These are phyloP conservation scores for Geotrichum phurueaensis DNA, from an alignment of 1,139 yeast species.

Conservation along the genomic window DNA sequence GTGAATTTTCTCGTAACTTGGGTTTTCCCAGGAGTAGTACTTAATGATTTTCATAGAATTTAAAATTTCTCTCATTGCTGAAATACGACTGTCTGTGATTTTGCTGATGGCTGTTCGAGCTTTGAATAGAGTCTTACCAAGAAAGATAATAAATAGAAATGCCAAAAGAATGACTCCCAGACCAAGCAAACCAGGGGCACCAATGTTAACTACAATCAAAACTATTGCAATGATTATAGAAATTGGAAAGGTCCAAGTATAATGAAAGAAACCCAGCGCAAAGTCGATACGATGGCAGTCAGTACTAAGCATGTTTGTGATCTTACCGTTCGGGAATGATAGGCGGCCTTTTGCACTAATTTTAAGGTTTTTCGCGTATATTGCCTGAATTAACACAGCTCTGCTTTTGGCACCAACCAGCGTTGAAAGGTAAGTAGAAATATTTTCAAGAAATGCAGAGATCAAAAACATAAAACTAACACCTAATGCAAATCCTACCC, in stretches of 20 bases:
- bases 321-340: conserved; percentile 56
- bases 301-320: conserved; percentile 70
- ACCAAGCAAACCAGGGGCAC: conserved; percentile 68
- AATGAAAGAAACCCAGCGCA: conserved; percentile 65
- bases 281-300: conserved; percentile 76
- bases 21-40: conserved; percentile 68
- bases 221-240: conserved; percentile 52
- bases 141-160: not conserved
- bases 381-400: conserved; percentile 58
- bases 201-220: conserved; percentile 60
- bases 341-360: conserved; percentile 54
- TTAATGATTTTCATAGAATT: conserved; percentile 62
- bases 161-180: conserved; percentile 43
- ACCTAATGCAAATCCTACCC: conserved; percentile 58
- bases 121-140: conserved; percentile 3
- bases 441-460: conserved; percentile 50
- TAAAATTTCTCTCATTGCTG: conserved; percentile 56
- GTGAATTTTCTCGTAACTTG: conserved; percentile 46
- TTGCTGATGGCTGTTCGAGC: conserved; percentile 42
- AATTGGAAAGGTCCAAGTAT: conserved; percentile 55
- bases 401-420: conserved; percentile 65
- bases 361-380: conserved; percentile 60
- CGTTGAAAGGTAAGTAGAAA: conserved; percentile 55
- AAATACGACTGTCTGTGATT: conserved; percentile 58
- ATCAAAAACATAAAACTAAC: conserved; percentile 43